Conservation (phyloP, 129 eudicot genomes). For the Arctium lappa region DNA sequence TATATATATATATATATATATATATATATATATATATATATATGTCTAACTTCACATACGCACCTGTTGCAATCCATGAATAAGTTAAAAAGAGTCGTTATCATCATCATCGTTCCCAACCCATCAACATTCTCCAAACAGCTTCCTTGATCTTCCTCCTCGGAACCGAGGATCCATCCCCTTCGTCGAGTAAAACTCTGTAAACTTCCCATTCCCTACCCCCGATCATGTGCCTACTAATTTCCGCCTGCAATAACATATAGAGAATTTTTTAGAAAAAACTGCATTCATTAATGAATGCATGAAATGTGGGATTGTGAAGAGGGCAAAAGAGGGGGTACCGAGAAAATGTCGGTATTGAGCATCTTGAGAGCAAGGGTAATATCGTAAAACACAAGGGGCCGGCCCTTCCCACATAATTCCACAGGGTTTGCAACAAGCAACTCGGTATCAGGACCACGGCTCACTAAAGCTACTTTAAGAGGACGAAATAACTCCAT, state of each 20-base stretch:
- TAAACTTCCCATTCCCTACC: slow-evolving; percentile 93
- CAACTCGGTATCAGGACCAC: slow-evolving; percentile 93
- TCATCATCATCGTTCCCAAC: slow-evolving; percentile 47
- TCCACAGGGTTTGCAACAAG: slow-evolving; percentile 92
- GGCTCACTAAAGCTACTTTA: slow-evolving; percentile 66
- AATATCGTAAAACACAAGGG: slow-evolving; percentile 79
- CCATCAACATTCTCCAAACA: slow-evolving; percentile 81
- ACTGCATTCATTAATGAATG: not conserved
- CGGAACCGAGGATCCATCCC: slow-evolving; percentile 48
- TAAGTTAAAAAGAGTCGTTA: not conserved
- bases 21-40: too few species aligned
- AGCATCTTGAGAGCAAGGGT: slow-evolving; percentile 91
- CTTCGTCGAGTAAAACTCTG: slow-evolving; percentile 80
- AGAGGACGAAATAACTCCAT: slow-evolving; percentile 74
- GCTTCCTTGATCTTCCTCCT: slow-evolving; percentile 65
- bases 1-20: too few species aligned
- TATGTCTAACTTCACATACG: slow-evolving; percentile 5
- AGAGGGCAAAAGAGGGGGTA: slow-evolving; percentile 27
- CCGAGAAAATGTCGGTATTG: slow-evolving; percentile 71
- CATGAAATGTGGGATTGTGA: not conserved
- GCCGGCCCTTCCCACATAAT: slow-evolving; percentile 89
- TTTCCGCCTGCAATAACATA: slow-evolving; percentile 57
- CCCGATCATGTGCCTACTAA: slow-evolving; percentile 72
- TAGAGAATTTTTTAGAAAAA: not conserved
- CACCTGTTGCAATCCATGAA: not conserved